Base-by-base conservation (phyloP, 768 basidiomycete genomes). In the Hygrocybe coccinea region DNA sequence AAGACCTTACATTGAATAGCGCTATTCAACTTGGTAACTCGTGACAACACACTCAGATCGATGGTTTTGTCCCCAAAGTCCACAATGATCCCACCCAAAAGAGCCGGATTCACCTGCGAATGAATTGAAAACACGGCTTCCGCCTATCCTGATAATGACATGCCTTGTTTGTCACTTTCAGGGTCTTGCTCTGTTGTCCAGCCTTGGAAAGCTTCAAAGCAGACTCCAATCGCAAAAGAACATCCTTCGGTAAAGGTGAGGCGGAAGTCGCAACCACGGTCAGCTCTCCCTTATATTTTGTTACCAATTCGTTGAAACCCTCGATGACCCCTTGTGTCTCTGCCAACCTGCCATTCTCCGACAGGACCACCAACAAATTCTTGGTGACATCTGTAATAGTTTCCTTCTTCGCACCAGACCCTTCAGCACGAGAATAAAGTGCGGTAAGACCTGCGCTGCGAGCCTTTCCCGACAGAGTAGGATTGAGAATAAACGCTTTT, bases 61-160 rank as follows among this genome's bases (percentile, higher is more conserved):
- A 99, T 89, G 52, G 92, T 93, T 79, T 95, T 95, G 79, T 97
- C 97, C 60, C 94, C 95, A 67, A 99, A 93, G 75, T 99, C 97
- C 48, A 99, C 87, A 58, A 97, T 80, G 56, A 98, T 71, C 50
- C 97, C 97, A 56, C 95, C 97, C 59, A 98, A 74, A 55, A 97
- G 77, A n/a, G 83, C 75, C 43, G 93, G 85, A 78, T 97, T 94
- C 66, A 97, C 89, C 93, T 95, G 57, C 29, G 59, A 35, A 52
- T 21, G 34, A 38, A 60, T 33, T 50, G 62, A 52, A 59, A 39
- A 1, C n/a, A 52, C 39, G 34, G 34, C 14, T 41, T 11, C 15
- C 25, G 14, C 49, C 8, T 22, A 50, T 38, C 38, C 56, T 24
- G 17, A 34, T 38, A 57, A 22, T 41, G 2, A 65, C 79, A 58